Base-by-base conservation (phyloP, 1,284 basidiomycete species). In the Ustilago crameri region DNA sequence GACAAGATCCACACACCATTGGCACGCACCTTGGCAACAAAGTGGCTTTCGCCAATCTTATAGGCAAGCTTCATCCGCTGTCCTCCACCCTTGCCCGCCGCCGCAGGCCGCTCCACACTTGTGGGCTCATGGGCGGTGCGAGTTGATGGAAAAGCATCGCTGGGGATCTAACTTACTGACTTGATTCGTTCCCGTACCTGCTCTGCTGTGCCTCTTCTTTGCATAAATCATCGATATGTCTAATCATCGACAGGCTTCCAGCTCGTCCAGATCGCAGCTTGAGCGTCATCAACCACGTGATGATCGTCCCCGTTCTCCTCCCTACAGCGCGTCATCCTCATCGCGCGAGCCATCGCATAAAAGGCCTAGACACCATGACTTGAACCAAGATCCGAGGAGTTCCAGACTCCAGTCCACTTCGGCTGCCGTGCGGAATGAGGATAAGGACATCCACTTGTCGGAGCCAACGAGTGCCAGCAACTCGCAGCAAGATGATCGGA, bases 271-370 rank as follows among this genome's bases (percentile, higher is more conserved):
- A 15, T 44, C 64, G 3, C 37, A 46, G 27, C 44, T 45, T 50
- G 45, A 9, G 8, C 53, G 27, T 26, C 35, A 17, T 22, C n/a
- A 22, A 14, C 18, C 17, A 3, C 40, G 27, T n/a, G 15, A 4
- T 22, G 41, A 48, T 22, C 48, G 20, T 41, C 48, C 46, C 7
- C 50, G 45, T 42, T 50, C 56, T 2, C 22, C 50, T 5, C 46
- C 51, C 10, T 15, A 23, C 9, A 20, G 17, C 42, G 20, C 42
- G 2, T 43, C 54, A 14, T 40, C 47, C 14, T 46, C 52, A 18
- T 40, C 35, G 18, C 48, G 35, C 12, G 52, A 51, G 26, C 56
- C 63, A 27, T 38, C 44, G 22, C 26, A 18, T n/a, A 67, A 67
- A 49, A 23, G 64, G 23, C 34, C 43, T 10, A 45, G 45, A 26